These are phyloP conservation scores for Xanthoconium purpureum DNA, from an alignment of 768 basidiomycete species.

Conservation along the genomic window DNA sequence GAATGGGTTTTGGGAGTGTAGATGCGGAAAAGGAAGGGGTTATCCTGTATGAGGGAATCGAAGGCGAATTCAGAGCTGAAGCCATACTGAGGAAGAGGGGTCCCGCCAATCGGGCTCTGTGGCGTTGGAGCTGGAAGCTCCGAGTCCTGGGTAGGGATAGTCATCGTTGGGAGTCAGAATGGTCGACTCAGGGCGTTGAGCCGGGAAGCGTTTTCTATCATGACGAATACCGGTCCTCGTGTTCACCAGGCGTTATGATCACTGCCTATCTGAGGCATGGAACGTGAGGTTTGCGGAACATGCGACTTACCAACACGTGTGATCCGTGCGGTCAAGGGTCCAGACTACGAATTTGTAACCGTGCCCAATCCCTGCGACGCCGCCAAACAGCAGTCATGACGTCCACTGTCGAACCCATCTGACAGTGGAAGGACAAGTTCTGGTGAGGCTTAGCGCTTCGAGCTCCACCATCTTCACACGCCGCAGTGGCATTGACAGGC, in stretches of 20 bases:
- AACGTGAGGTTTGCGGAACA: constrained; percentile 13
- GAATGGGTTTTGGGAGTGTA: constrained; percentile 68
- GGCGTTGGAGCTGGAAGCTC: constrained; percentile 11
- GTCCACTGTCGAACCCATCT: neutral
- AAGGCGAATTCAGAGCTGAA: constrained; percentile 65
- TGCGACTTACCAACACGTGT: constrained; percentile 25
- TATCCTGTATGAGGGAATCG: constrained; percentile 54
- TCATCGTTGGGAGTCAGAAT: constrained; percentile 23
- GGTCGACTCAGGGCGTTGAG: constrained; percentile 7
- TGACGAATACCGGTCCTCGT: constrained; percentile 23
- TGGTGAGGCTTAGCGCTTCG: too few species aligned
- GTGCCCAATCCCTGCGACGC: neutral
- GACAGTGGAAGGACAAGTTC: neutral
- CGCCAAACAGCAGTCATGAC: neutral
- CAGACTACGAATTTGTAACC: neutral
- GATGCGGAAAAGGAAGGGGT: constrained; percentile 77
- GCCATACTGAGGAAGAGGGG: constrained; percentile 65
- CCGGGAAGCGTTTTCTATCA: constrained; percentile 28
- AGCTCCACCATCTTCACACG: too few species aligned
- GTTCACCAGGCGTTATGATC: constrained; percentile 34
- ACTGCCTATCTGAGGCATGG: constrained; percentile 26
- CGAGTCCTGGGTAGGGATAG: constrained; percentile 15
- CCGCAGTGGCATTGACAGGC: too few species aligned
- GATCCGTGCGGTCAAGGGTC: constrained; percentile 6
- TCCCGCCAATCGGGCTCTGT: constrained; percentile 22